These are phyloP conservation scores for Sanghuangporus baumii DNA, from an alignment of 1,284 basidiomycete species.

Conservation along the genomic window DNA sequence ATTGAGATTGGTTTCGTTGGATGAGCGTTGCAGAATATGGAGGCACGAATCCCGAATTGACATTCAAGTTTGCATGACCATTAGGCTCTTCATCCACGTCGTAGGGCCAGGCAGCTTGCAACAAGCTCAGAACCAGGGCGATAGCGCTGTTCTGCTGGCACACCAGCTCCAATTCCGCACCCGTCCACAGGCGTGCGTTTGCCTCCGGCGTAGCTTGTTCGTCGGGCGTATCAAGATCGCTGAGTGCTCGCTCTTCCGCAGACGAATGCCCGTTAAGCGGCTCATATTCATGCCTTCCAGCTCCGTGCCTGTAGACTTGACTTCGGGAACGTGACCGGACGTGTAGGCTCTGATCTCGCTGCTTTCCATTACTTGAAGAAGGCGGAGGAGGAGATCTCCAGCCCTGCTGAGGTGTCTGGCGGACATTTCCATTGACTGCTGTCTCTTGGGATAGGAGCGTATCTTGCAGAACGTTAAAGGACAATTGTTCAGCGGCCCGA, in stretches of 20 bases:
- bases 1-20: constrained; percentile 14
- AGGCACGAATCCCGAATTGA: not conserved
- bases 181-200: constrained; percentile 20
- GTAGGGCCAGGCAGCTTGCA: constrained; percentile 17
- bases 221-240: not conserved
- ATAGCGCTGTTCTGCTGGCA: constrained; percentile 35
- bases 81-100: constrained; percentile 13
- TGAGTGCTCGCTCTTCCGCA: not conserved
- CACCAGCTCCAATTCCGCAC: constrained; percentile 27
- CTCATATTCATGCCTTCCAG: constrained; percentile 12
- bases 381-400: not conserved
- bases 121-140: constrained; percentile 28
- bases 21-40: constrained; percentile 4
- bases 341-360: not conserved
- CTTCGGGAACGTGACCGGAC: constrained; percentile 17
- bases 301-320: constrained; percentile 15
- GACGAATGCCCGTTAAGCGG: constrained; percentile 2
- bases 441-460: constrained; percentile 47
- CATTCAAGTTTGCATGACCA: not conserved
- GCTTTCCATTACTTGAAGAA: not conserved
- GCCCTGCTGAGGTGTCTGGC: not conserved
- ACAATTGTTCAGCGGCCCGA: constrained; percentile 63
- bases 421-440: constrained; percentile 10
- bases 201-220: not conserved
- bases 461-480: constrained; percentile 80